Percentiles rank a stretch among this genome's conserved stretches.
These are phyloP conservation scores for Candida ipomoeae DNA, from an alignment of 805 yeast genomes.

Conservation along the genomic window DNA sequence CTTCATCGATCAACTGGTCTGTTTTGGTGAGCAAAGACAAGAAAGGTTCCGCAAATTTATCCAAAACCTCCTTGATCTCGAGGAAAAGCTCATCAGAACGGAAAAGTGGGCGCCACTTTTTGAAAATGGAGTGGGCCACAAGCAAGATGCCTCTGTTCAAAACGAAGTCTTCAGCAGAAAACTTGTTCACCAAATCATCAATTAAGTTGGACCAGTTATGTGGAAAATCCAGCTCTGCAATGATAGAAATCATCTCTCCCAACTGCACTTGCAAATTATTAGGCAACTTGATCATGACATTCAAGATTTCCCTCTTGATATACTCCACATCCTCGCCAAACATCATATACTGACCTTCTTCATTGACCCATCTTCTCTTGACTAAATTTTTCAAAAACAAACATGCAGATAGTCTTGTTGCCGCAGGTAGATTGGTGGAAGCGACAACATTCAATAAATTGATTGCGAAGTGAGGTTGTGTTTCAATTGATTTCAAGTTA, in stretches of 20 bases:
- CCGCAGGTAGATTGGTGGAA: slow-evolving; percentile 44
- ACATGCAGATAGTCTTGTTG: slow-evolving; percentile 82
- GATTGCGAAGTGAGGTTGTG: slow-evolving; percentile 68
- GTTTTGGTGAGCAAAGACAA: slow-evolving; percentile 62
- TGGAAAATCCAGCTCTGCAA: slow-evolving; percentile 96
- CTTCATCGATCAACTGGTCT: slow-evolving; percentile 55
- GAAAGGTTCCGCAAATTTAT: slow-evolving; percentile 78
- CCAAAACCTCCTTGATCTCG: slow-evolving; percentile 84
- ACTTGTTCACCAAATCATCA: slow-evolving; percentile 64
- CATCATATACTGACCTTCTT: slow-evolving; percentile 73
- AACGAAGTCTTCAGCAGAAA: slow-evolving; percentile 62
- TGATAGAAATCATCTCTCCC: slow-evolving; percentile 87
- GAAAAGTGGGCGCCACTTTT: slow-evolving; percentile 93
- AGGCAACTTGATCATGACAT: slow-evolving; percentile 82
- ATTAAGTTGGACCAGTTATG: slow-evolving; percentile 77
- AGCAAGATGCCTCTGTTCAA: slow-evolving; percentile 80
- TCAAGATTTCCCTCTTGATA: slow-evolving; percentile 73
- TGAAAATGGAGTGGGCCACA: slow-evolving; percentile 94
- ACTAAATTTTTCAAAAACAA: slow-evolving; percentile 85
- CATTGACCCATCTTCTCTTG: slow-evolving; percentile 84
- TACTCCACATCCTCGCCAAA: slow-evolving; percentile 56
- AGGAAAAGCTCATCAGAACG: slow-evolving; percentile 84
- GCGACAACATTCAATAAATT: slow-evolving; percentile 76
- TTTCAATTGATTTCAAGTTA: slow-evolving; percentile 58
- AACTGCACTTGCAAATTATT: slow-evolving; percentile 81